Percentiles rank a stretch among this genome's conserved stretches.
phyloP scores from a whole-genome alignment of 169 alveolate species.

The Eimeria maxima region DNA sequence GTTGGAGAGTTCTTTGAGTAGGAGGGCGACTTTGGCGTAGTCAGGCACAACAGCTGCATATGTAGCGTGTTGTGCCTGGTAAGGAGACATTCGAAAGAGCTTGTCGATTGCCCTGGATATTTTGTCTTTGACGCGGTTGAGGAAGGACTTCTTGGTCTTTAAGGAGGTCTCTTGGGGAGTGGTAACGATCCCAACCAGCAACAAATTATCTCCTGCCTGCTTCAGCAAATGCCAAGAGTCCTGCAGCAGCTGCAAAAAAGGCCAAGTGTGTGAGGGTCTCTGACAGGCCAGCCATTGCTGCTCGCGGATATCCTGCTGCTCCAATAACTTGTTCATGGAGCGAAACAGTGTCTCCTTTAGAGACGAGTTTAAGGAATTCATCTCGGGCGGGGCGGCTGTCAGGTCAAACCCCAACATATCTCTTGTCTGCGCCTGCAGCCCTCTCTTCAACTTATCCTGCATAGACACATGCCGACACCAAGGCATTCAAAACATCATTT shows the following conservation, averaged over 20 bases:
- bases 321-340: not conserved
- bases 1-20: not conserved
- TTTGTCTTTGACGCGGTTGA: not conserved
- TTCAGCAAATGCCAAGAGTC: conserved; percentile 41
- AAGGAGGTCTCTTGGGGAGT: not conserved
- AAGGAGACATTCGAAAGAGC: not conserved
- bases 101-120: not conserved
- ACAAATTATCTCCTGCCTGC: conserved; percentile 35
- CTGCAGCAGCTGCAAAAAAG: not conserved
- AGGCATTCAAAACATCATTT: not conserved
- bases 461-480: not conserved
- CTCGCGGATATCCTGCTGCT: conserved; percentile 12
- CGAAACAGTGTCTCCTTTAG: not conserved
- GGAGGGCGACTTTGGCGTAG: conserved; percentile 12
- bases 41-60: not conserved
- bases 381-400: not conserved
- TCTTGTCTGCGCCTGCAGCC: not conserved
- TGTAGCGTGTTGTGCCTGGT: not conserved
- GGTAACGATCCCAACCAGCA: conserved; percentile 18
- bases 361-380: not conserved
- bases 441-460: conserved; percentile 21
- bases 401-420: conserved; percentile 14
- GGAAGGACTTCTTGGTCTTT: not conserved
- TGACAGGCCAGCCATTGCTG: not conserved
- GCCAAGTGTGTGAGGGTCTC: not conserved